phyloP scores from a whole-genome alignment of 2,329 filamentous ascomycete genomes.

The Epichloe uncinata region DNA sequence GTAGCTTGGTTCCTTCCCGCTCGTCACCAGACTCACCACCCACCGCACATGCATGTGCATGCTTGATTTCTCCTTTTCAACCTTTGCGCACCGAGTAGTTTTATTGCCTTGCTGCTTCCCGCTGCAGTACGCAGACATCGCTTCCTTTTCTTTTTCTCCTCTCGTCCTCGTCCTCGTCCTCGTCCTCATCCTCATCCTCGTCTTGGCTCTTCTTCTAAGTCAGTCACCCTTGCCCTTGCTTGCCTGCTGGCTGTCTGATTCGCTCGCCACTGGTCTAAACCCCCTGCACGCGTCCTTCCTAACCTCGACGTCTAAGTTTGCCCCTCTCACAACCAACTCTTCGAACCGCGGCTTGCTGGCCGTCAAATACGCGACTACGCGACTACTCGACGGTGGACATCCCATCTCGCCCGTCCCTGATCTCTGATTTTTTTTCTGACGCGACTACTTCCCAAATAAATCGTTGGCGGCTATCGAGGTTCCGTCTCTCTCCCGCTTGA shows the following conservation, averaged over 20 bases:
- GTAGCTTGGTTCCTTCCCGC: slow-evolving; percentile 2
- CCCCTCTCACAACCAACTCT: background rate
- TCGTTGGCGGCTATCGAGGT: background rate
- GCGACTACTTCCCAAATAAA: background rate
- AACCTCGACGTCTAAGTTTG: background rate
- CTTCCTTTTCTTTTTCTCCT: background rate
- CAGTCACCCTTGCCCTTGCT: background rate
- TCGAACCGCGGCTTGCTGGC: background rate
- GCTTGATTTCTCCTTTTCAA: background rate
- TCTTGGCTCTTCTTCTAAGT: background rate
- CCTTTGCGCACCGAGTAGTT: background rate
- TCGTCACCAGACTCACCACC: background rate
- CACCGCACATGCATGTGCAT: background rate
- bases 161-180: no score
- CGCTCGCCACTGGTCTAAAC: background rate
- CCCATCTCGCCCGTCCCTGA: background rate
- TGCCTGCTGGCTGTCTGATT: background rate
- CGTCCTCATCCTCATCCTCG: no score
- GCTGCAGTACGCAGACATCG: background rate
- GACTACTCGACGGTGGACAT: background rate
- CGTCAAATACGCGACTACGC: background rate
- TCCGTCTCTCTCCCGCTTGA: background rate
- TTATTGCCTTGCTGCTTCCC: background rate
- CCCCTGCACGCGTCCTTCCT: background rate
- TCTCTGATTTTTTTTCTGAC: background rate